Conservation (phyloP, 2,329 filamentous ascomycete species). For the Chrysoporthe cubensis region DNA sequence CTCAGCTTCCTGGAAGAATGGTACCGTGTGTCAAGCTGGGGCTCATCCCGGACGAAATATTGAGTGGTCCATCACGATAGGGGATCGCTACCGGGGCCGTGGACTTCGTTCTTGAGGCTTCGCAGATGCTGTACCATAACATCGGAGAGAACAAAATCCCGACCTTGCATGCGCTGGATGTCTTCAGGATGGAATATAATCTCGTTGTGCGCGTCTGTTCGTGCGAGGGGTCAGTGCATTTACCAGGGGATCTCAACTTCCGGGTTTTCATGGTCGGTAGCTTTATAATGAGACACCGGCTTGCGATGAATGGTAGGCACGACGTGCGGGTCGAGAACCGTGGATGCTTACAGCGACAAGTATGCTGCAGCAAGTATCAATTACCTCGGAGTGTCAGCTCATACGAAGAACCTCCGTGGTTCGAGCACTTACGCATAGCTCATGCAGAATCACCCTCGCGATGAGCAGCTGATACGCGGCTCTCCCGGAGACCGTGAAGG, state of each 20-base stretch:
- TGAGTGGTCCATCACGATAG: background rate
- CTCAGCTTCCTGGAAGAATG: background rate
- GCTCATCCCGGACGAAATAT: background rate
- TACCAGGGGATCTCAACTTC: no score
- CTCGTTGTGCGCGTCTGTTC: background rate
- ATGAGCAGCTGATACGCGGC: no score
- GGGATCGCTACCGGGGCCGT: background rate
- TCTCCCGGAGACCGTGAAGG: no score
- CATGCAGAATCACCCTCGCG: no score
- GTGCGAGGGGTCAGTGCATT: background rate
- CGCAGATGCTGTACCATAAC: background rate
- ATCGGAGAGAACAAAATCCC: background rate
- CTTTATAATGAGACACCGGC: no score
- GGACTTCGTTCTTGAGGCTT: background rate
- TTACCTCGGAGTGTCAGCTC: no score
- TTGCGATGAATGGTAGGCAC: no score
- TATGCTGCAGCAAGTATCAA: no score
- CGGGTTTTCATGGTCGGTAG: no score
- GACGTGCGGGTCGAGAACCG: no score
- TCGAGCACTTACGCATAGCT: background rate
- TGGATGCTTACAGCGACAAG: no score
- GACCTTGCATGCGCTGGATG: background rate
- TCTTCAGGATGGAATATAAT: background rate
- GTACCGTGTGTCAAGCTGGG: background rate
- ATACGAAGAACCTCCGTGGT: no score